Evolutionary conservation across 371 early-diverging fungal genomes (phyloP), one percentile per base, ranked within the genome.

Genomic region (Mucor saturninus): DNA sequence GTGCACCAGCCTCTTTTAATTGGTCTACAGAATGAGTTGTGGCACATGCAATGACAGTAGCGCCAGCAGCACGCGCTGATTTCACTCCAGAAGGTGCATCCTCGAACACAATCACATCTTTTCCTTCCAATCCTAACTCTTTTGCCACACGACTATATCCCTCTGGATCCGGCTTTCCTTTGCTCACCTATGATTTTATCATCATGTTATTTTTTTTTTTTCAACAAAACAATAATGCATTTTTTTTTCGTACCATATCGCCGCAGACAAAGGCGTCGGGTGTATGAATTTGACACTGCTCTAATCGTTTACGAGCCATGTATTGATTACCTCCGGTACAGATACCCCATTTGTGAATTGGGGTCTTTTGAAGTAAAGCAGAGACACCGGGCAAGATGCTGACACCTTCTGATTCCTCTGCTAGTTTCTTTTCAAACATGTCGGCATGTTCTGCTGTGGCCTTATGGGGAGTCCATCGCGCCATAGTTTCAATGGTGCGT

Each of bases 71-170:
- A 1, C 61, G 43, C 0, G 88, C 91, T 1, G 89, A 79, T 5
- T 61, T 55, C 5, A 86, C 74, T 1, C 86, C 91, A 0, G 87
- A 81, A 13, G 79, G 86, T 0, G 91, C 87, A 65, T 90, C 91
- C 65, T 90, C 91, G 74, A 91, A 87, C 6, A 91, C 90, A 26
- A 89, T 69, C 38, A 88, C 88, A 14, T 72, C 76, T 29, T 59
- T 54, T 1, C 87, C 67, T 43, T 83, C 72, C 1, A 73, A 45
- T 0, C 81, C 80, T 39, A 90, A 57, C 13, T 60, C 57, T 51
- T 61, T 51, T 5, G 87, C 83, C 0, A 76, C 83, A 21, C 59
- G 55, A 40, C 79, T 48, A 42, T 88, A 90, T 0, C 88, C 83
- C 56, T 89, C 89, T 3, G 89, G 89, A 55, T 83, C 59, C 11